Evolutionary conservation across 495 filamentous ascomycete genomes (phyloP).

Genomic region (Neurospora terricola): DNA sequence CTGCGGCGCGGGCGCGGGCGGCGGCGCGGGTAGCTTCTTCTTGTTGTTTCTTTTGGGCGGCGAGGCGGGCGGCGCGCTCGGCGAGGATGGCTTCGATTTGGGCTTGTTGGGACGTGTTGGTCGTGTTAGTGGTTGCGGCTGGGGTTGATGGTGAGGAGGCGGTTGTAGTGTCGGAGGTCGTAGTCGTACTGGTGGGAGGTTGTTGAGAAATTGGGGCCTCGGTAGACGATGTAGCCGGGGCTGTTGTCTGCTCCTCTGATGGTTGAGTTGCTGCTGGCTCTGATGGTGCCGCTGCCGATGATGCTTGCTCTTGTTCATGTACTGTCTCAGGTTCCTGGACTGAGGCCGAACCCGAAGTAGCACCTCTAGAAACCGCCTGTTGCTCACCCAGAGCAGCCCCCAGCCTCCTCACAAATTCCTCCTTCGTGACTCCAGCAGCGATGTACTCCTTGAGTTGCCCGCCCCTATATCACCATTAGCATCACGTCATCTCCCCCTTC

Average conservation of each 20-base stretch:
- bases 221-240: background rate
- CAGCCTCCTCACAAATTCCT: slow-evolving; percentile 46
- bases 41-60: slow-evolving; percentile 19
- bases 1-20: slow-evolving; percentile 22
- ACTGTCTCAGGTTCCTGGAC: background rate
- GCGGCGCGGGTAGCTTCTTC: slow-evolving; percentile 20
- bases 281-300: background rate
- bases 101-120: slow-evolving; percentile 4
- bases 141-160: background rate
- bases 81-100: slow-evolving; percentile 13
- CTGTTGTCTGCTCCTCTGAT: background rate
- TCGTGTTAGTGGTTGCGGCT: background rate
- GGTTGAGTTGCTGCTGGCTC: slow-evolving; percentile 3
- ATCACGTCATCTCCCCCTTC: background rate
- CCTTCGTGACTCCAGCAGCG: slow-evolving; percentile 45
- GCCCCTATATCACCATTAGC: slow-evolving; percentile 30
- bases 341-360: background rate
- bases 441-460: slow-evolving; percentile 56
- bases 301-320: background rate
- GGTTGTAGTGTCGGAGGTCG: background rate
- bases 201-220: background rate
- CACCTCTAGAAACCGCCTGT: background rate
- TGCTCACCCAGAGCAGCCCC: slow-evolving; percentile 22
- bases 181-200: background rate
- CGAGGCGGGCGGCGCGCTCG: slow-evolving; percentile 19